Conservation (phyloP, 768 basidiomycete species). For the Termitomyces sp. region DNA sequence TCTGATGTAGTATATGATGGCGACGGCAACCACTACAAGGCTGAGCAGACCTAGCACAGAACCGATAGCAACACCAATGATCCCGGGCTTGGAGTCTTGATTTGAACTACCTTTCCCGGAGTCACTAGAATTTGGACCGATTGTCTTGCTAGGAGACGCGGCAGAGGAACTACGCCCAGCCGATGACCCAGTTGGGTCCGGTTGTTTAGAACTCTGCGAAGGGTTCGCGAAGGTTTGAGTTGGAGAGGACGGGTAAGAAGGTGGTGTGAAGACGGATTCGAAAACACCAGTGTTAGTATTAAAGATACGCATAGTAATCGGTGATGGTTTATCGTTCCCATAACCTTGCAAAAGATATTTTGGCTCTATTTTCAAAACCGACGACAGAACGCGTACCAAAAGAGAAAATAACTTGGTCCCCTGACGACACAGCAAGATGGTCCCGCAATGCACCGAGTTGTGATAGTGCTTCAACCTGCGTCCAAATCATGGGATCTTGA, state of each 20-base stretch:
- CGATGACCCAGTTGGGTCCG: neutral
- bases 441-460: slow-evolving; percentile 63
- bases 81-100: slow-evolving; percentile 16
- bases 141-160: slow-evolving; percentile 17
- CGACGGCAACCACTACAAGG: slow-evolving; percentile 39
- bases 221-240: slow-evolving; percentile 27
- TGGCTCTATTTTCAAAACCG: neutral
- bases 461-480: slow-evolving; percentile 38
- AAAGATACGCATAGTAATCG: slow-evolving; percentile 52
- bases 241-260: slow-evolving; percentile 18
- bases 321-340: slow-evolving; percentile 41
- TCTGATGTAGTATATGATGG: slow-evolving; percentile 38
- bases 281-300: slow-evolving; percentile 37
- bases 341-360: slow-evolving; percentile 33
- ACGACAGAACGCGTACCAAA: slow-evolving; percentile 49
- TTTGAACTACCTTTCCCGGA: slow-evolving; percentile 12
- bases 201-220: slow-evolving; percentile 22
- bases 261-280: slow-evolving; percentile 30
- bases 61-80: slow-evolving; percentile 54
- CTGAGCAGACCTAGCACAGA: slow-evolving; percentile 56
- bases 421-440: slow-evolving; percentile 64
- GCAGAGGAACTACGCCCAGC: neutral
- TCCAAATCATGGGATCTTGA: slow-evolving; percentile 57
- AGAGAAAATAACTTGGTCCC: slow-evolving; percentile 64
- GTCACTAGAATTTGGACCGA: slow-evolving; percentile 15